A percentile compares a stretch with the other conserved stretches of the same genome.
Conservation (phyloP, 495 filamentous ascomycete genomes). For the Rusavskia elegans region DNA sequence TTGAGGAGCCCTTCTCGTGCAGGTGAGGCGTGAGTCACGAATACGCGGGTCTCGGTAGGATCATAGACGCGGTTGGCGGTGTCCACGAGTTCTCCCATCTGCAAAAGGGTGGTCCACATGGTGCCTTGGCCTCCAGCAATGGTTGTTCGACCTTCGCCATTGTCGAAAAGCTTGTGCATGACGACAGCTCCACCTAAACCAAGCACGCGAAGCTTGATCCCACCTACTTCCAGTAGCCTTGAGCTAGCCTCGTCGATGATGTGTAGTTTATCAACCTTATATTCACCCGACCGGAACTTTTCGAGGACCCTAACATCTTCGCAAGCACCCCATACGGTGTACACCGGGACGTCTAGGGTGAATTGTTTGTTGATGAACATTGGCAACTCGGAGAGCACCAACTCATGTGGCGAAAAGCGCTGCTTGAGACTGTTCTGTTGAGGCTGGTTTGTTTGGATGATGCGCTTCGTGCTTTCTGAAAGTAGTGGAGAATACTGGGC, state of each 20-base stretch:
- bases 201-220: constrained; percentile 87
- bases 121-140: constrained; percentile 97
- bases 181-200: constrained; percentile 93
- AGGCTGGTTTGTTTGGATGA: constrained; percentile 51
- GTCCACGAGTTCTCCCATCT: constrained; percentile 97
- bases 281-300: constrained; percentile 95
- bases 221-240: constrained; percentile 81
- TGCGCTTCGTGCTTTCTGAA: constrained; percentile 70
- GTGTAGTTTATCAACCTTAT: constrained; percentile 93
- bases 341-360: constrained; percentile 89
- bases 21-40: constrained; percentile 93
- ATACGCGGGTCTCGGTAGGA: constrained; percentile 93
- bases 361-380: constrained; percentile 74
- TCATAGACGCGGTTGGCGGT: constrained; percentile 97
- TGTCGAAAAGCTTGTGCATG: constrained; percentile 99
- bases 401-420: constrained; percentile 59
- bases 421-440: constrained; percentile 55
- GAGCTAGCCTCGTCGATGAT: constrained; percentile 98
- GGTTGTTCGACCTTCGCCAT: constrained; percentile 92
- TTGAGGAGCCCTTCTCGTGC: constrained; percentile 95
- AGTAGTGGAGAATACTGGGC: constrained; percentile 96
- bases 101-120: constrained; percentile 97
- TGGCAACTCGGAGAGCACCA: constrained; percentile 92
- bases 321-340: constrained; percentile 98
- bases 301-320: constrained; percentile 97